Conservation (phyloP, 768 basidiomycete species). For the Leccinum longicurvipes region DNA sequence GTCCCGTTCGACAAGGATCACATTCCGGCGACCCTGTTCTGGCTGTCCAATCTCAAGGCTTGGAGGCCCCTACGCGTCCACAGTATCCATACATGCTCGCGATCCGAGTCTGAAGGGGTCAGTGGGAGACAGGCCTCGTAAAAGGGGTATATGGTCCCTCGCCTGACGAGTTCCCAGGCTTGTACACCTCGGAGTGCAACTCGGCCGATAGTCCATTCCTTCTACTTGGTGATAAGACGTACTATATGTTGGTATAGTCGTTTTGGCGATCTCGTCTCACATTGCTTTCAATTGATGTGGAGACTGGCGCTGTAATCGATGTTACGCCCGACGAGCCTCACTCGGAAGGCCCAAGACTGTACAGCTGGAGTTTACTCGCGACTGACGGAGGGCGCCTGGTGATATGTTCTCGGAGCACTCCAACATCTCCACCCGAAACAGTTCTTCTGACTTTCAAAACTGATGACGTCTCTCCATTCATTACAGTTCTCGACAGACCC, state of each 20-base stretch:
- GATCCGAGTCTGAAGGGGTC: conserved; percentile 33
- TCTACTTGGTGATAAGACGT: conserved; percentile 4
- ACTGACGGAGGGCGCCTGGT: conserved; percentile 43
- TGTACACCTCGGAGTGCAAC: conserved; percentile 53
- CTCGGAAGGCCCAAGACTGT: conserved; percentile 21
- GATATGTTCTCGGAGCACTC: conserved; percentile 51
- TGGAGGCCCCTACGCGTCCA: no score
- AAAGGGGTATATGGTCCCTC: conserved; percentile 39
- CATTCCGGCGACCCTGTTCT: no score
- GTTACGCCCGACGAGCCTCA: conserved; percentile 13
- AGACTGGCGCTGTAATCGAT: conserved; percentile 40
- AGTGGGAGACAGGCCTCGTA: conserved; percentile 30
- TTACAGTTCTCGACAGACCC: conserved; percentile 40
- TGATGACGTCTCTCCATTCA: not conserved
- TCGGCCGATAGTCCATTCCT: conserved; percentile 44
- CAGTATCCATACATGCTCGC: conserved; percentile 45
- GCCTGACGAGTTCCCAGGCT: conserved; percentile 52
- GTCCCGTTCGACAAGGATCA: no score
- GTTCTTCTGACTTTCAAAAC: conserved; percentile 42
- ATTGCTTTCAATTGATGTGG: conserved; percentile 43
- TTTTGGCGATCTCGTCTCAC: conserved; percentile 53
- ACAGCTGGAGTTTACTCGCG: conserved; percentile 52
- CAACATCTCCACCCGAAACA: conserved; percentile 44
- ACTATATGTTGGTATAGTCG: conserved; percentile 42
- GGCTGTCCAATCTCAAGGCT: no score